Evolutionary conservation across 2,329 filamentous ascomycete species (phyloP).

Genomic region (Aspergillus udagawae): DNA sequence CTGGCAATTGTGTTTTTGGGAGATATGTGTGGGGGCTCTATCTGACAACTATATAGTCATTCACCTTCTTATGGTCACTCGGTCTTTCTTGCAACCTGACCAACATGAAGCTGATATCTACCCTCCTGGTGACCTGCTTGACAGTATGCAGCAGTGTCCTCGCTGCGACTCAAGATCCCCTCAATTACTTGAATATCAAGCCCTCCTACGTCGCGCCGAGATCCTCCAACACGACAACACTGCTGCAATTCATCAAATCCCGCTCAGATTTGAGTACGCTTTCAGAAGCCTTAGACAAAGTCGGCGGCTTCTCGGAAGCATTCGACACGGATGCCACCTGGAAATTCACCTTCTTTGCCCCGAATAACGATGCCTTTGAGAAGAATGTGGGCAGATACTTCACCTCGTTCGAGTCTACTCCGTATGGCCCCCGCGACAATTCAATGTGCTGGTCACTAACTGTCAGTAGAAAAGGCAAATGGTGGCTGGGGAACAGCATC

Average conservation of each 20-base stretch:
- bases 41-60: no score
- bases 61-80: no score
- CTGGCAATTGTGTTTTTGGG: no score
- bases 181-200: not conserved
- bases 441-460: not conserved
- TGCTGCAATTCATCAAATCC: not conserved
- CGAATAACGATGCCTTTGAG: constrained; percentile 25
- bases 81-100: no score
- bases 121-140: not conserved
- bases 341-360: constrained; percentile 31
- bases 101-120: not conserved
- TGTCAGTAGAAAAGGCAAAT: not conserved
- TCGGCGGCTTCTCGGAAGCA: constrained; percentile 23
- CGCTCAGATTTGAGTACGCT: not conserved
- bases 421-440: not conserved
- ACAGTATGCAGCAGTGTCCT: not conserved
- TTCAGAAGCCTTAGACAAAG: not conserved
- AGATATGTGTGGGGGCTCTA: no score
- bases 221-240: not conserved
- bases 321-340: constrained; percentile 24
- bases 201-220: not conserved
- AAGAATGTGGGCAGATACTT: constrained; percentile 25
- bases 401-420: not conserved
- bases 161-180: not conserved
- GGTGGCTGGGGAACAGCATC: constrained; percentile 4